Conservation (phyloP, 1,139 yeast species). For the Kodamaea derodonti region DNA sequence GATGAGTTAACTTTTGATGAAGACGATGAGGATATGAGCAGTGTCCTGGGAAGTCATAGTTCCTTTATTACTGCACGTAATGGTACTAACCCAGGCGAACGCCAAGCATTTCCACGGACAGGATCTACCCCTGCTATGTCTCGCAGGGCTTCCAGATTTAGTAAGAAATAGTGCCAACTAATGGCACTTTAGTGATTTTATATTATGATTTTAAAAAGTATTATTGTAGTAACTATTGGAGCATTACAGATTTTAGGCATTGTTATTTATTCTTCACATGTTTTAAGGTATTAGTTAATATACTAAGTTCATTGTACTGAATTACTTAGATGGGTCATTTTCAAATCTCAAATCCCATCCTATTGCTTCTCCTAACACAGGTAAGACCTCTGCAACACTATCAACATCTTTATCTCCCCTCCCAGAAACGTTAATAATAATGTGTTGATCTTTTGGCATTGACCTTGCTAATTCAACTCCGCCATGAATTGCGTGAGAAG, state of each 20-base stretch:
- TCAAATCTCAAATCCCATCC: slow-evolving; percentile 96
- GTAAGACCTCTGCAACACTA: slow-evolving; percentile 92
- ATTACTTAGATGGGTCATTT: slow-evolving; percentile 40
- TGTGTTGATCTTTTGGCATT: slow-evolving; percentile 74
- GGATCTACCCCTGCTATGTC: slow-evolving; percentile 19
- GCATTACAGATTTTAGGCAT: no score
- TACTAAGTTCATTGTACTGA: no score
- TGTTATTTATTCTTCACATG: no score
- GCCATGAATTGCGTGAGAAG: slow-evolving; percentile 93
- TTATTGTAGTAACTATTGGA: no score
- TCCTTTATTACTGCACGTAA: neutral
- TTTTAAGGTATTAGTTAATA: no score
- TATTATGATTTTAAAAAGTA: neutral
- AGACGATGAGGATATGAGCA: slow-evolving; percentile 4
- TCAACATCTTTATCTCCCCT: slow-evolving; percentile 99
- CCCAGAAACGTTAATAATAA: slow-evolving; percentile 89
- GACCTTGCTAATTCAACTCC: slow-evolving; percentile 87
- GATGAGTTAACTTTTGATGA: slow-evolving; percentile 50
- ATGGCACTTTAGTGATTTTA: no score
- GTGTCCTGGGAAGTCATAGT: neutral
- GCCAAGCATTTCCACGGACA: slow-evolving; percentile 31
- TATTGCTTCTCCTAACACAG: slow-evolving; percentile 81
- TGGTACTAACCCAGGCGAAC: slow-evolving; percentile 15
- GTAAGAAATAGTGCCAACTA: slow-evolving; percentile 1
- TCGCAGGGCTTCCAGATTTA: slow-evolving; percentile 20